phyloP scores from a whole-genome alignment of 352 stramenopile species.

The Phytophthora cactorum region DNA sequence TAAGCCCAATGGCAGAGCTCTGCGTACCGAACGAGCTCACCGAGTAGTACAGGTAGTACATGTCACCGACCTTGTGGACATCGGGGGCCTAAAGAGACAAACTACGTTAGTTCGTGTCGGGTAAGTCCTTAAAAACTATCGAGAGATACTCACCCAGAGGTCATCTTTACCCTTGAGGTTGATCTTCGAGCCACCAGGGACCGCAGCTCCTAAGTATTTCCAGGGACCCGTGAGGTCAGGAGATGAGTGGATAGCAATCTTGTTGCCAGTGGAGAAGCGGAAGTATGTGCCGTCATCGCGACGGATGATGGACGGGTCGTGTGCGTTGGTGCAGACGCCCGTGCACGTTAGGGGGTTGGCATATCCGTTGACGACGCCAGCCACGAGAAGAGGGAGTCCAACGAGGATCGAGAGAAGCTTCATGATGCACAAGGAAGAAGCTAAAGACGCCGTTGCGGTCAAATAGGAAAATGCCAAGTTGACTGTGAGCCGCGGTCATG shows the following conservation, averaged over 20 bases:
- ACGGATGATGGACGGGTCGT: conserved; percentile 62
- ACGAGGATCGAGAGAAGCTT: conserved; percentile 25
- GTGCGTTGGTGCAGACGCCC: conserved; percentile 45
- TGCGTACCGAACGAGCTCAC: conserved; percentile 58
- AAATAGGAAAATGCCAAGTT: conserved; percentile 9
- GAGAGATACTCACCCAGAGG: conserved; percentile 40
- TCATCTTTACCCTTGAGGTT: conserved; percentile 53
- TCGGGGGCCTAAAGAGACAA: conserved; percentile 38
- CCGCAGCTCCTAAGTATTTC: conserved; percentile 49
- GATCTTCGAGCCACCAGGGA: conserved; percentile 51
- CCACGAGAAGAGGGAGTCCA: conserved; percentile 16
- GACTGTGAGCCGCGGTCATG: neutral
- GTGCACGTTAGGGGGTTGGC: conserved; percentile 30
- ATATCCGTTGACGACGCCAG: conserved; percentile 25
- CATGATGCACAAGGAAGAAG: neutral
- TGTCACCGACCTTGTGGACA: conserved; percentile 51
- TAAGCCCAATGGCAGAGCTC: conserved; percentile 53
- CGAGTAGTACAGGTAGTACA: conserved; percentile 68
- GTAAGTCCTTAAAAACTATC: neutral
- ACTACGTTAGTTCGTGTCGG: neutral
- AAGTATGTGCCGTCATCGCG: conserved; percentile 59
- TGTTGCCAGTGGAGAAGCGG: conserved; percentile 58
- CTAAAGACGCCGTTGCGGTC: neutral
- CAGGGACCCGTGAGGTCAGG: conserved; percentile 47
- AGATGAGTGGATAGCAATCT: conserved; percentile 57